phyloP scores from a whole-genome alignment of 2,329 filamentous ascomycete species.

The Sporothrix dimorphospora region DNA sequence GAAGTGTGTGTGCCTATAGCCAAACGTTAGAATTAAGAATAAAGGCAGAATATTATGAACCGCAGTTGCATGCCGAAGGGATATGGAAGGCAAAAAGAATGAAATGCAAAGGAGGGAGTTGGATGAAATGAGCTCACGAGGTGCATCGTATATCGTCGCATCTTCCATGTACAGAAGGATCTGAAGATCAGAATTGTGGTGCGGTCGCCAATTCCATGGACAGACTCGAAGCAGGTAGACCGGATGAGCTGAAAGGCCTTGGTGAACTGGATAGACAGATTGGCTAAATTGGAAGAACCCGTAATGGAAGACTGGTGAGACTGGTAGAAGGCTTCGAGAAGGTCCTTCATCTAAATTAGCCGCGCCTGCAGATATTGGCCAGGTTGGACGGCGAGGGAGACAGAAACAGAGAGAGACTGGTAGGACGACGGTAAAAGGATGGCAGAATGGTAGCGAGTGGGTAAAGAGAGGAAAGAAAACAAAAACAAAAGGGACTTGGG shows the following conservation, averaged over 20 bases:
- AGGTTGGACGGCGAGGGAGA: neutral
- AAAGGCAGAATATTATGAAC: slow-evolving; percentile 18
- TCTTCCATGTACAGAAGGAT: neutral
- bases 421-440: neutral
- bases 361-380: slow-evolving; percentile 7
- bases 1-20: neutral
- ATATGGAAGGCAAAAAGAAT: neutral
- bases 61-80: neutral
- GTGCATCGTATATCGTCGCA: neutral
- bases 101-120: neutral
- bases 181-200: neutral
- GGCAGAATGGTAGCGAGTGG: neutral
- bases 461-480: neutral
- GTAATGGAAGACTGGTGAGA: neutral
- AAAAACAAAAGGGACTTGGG: neutral
- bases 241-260: neutral
- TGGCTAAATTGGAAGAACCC: slow-evolving; percentile 3
- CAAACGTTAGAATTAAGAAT: neutral
- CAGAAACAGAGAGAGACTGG: neutral
- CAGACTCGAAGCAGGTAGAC: neutral
- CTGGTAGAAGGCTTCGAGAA: slow-evolving; percentile 30
- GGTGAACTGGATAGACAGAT: neutral
- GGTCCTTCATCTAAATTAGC: slow-evolving; percentile 32
- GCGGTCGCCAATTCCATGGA: neutral
- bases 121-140: neutral